Base-by-base conservation (phyloP, 1,139 yeast genomes). In the Hansenula anomala region DNA sequence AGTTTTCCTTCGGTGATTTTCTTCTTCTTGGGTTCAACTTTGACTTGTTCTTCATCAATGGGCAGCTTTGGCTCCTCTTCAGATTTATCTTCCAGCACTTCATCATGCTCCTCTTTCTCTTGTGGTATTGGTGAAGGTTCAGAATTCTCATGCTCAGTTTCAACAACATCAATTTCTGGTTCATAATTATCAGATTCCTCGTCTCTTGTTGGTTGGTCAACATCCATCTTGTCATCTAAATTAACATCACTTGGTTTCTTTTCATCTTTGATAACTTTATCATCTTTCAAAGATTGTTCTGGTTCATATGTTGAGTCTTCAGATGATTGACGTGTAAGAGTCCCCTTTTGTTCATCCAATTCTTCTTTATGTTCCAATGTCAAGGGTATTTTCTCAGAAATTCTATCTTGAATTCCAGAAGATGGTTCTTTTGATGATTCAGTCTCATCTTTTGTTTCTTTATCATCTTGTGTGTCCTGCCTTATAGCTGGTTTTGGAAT, bases 111-210 rank as follows among this genome's bases (percentile, higher is more conserved):
- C n/a, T n/a, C n/a, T n/a, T n/a, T n/a, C n/a, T n/a, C n/a, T n/a
- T n/a, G n/a, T 20, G 22, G 22, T 20, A 20, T 6, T 20, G 22
- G 6, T 20, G 22, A 20, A 6, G 22, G 22, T 20, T 20, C 8
- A 6, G 22, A 6, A 6, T 6, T 20, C 22, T 6, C 9, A 20
- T 6, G 9, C 9, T 20, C 22, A 20, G 22, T 20, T 20, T 20
- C 22, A 20, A 20, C 22, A 20, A 20, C 12, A 10, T 15, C 49
- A 6, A 36, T 36, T 23, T 51, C 51, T 12, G 61, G 61, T 26
- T 58, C 59, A 30, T 55, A 51, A 22, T 32, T 36, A 27, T 46
- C 49, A 8, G 46, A 39, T 12, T 43, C 47, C 15, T 37, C 41
- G 18, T 38, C 34, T 1, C 33, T 35, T 15, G 32, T 28, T 7